These are phyloP conservation scores for Solanum pimpinellifolium DNA, from an alignment of 257 asterid genomes.

Conservation along the genomic window DNA sequence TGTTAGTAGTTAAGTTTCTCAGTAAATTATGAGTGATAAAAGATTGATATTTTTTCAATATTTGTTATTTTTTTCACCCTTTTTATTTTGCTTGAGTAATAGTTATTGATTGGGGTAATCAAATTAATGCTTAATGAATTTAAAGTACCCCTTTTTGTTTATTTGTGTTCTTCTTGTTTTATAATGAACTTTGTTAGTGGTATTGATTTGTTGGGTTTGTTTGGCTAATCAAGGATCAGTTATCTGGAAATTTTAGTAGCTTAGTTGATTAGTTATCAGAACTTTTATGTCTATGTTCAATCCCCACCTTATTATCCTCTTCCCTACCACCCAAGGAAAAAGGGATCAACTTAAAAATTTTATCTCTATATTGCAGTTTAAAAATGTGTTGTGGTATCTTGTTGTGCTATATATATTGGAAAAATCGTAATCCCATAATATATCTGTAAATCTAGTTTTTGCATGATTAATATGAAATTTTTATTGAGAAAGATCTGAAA, in stretches of 20 bases:
- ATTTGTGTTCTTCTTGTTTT: not conserved
- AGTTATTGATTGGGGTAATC: constrained; percentile 33
- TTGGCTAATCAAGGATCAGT: not conserved
- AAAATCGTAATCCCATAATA: no score
- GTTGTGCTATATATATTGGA: no score
- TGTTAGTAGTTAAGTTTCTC: not conserved
- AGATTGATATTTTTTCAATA: constrained; percentile 8
- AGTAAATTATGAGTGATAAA: constrained; percentile 15
- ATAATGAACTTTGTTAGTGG: not conserved
- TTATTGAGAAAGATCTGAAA: no score
- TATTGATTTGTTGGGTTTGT: not conserved
- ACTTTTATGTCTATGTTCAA: not conserved
- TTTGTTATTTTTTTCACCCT: not conserved
- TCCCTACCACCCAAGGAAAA: not conserved
- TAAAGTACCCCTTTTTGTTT: constrained; percentile 14
- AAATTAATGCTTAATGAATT: constrained; percentile 36
- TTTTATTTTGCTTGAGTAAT: not conserved
- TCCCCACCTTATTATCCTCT: not conserved
- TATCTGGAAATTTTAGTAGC: not conserved
- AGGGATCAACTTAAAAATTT: not conserved
- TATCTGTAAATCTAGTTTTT: no score
- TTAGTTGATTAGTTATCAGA: not conserved
- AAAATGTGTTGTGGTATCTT: no score
- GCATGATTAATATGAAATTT: no score
- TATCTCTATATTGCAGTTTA: no score